A percentile compares a stretch with the other conserved stretches of the same genome.
These are phyloP conservation scores for Croton laevigatus DNA, from an alignment of 441 rosid genomes.

Conservation along the genomic window DNA sequence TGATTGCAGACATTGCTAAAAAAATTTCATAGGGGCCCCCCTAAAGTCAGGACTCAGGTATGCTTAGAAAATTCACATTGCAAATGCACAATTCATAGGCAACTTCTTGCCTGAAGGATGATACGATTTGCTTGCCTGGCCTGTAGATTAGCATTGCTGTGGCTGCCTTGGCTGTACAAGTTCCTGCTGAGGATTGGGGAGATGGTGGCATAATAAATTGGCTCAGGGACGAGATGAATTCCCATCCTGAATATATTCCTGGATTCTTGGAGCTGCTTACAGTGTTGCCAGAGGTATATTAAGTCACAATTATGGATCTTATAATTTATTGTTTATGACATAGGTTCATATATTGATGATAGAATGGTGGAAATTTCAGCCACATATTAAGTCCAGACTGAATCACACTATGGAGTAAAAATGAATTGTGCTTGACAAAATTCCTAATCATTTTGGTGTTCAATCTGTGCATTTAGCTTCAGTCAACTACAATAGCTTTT, in stretches of 20 bases:
- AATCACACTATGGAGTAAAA: neutral
- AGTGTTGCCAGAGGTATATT: conserved; percentile 89
- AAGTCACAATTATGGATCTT: conserved; percentile 11
- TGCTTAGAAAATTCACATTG: conserved; percentile 7
- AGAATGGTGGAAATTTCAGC: neutral
- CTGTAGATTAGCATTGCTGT: conserved; percentile 97
- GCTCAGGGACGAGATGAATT: conserved; percentile 94
- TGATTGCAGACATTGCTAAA: conserved; percentile 80
- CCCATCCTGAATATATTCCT: conserved; percentile 86
- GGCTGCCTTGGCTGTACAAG: conserved; percentile 97
- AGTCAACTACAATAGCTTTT: neutral
- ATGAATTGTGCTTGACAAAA: neutral
- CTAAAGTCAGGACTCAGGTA: conserved; percentile 97
- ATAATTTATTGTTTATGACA: conserved; percentile 1
- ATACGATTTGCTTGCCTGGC: conserved; percentile 22
- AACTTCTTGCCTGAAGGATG: conserved; percentile 17
- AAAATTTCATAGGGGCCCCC: conserved; percentile 94
- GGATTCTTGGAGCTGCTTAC: conserved; percentile 97
- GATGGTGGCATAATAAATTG: conserved; percentile 90
- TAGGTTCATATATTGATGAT: neutral
- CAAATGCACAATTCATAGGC: neutral
- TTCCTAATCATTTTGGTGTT: neutral
- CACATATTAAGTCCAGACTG: neutral
- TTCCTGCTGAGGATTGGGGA: conserved; percentile 95
- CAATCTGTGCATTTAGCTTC: neutral